Evolutionary conservation across 306 rosid species (phyloP).

Genomic region (Acacia crassicarpa): DNA sequence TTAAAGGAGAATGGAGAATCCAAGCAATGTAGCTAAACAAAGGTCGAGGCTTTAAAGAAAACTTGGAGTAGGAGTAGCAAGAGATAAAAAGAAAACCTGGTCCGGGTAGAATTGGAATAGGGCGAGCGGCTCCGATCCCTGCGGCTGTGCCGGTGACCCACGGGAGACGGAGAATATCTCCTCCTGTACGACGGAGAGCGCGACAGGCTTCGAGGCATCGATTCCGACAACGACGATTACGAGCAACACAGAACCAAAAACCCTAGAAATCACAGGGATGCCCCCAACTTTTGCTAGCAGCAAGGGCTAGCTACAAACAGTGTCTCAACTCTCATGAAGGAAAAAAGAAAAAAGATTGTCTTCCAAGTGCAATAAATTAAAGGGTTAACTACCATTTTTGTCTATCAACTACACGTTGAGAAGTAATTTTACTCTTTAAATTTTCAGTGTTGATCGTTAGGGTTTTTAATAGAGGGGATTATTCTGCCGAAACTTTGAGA

Average conservation of each 20-base stretch:
- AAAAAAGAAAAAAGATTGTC: too few species aligned
- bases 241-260: neutral
- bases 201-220: neutral
- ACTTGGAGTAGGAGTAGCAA: neutral
- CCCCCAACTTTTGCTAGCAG: neutral
- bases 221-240: neutral
- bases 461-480: too few species aligned
- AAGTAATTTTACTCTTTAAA: too few species aligned
- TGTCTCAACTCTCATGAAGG: neutral
- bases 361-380: too few species aligned
- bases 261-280: neutral
- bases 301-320: neutral
- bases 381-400: too few species aligned
- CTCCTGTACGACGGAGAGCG: neutral
- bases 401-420: too few species aligned
- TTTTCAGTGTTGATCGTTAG: too few species aligned
- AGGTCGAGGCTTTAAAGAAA: neutral
- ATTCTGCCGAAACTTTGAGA: too few species aligned
- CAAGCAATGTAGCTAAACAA: neutral
- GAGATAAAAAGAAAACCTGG: conserved; percentile 25
- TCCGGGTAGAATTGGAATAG: conserved; percentile 26
- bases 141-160: conserved; percentile 32
- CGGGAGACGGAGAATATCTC: conserved; percentile 24
- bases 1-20: neutral
- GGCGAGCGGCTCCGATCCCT: conserved; percentile 51